A percentile compares a stretch with the other conserved stretches of the same genome.
Evolutionary conservation across 1,284 basidiomycete genomes (phyloP).

Genomic region (Phlebopus sp.): DNA sequence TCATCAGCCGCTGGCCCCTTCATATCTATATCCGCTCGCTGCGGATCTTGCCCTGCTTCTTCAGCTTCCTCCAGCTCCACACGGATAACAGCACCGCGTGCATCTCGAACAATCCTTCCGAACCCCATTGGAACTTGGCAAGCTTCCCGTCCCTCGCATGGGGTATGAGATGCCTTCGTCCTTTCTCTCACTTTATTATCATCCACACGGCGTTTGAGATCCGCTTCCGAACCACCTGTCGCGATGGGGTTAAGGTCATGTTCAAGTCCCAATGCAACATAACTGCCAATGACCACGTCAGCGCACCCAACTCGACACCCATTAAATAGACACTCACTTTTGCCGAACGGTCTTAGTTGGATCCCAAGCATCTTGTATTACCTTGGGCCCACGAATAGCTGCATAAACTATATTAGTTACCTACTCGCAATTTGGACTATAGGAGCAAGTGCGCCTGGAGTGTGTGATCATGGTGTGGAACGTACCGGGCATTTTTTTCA

Average conservation of each 20-base stretch:
- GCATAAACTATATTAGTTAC: constrained; percentile 3
- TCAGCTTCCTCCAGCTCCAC: constrained; percentile 69
- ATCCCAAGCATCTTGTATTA: constrained; percentile 87
- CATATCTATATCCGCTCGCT: constrained; percentile 26
- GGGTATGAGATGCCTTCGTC: background rate
- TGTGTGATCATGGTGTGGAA: background rate
- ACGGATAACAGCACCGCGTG: constrained; percentile 73
- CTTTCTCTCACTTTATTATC: background rate
- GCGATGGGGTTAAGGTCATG: constrained; percentile 63
- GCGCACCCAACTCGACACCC: background rate
- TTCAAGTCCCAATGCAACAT: constrained; percentile 73
- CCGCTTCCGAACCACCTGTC: constrained; percentile 56
- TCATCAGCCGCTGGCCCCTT: constrained; percentile 23
- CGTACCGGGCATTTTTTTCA: constrained; percentile 74
- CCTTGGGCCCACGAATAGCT: constrained; percentile 84
- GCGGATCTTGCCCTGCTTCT: constrained; percentile 26
- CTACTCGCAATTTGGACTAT: constrained; percentile 3
- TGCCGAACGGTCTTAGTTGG: constrained; percentile 86
- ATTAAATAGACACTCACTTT: constrained; percentile 62
- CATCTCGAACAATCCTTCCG: constrained; percentile 85
- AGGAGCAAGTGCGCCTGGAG: background rate
- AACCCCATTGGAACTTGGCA: constrained; percentile 61
- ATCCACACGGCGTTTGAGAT: constrained; percentile 11
- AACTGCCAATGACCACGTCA: constrained; percentile 46
- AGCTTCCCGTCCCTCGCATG: constrained; percentile 4